Evolutionary conservation across 2,329 filamentous ascomycete genomes (phyloP).

Genomic region (Fusarium domesticum): DNA sequence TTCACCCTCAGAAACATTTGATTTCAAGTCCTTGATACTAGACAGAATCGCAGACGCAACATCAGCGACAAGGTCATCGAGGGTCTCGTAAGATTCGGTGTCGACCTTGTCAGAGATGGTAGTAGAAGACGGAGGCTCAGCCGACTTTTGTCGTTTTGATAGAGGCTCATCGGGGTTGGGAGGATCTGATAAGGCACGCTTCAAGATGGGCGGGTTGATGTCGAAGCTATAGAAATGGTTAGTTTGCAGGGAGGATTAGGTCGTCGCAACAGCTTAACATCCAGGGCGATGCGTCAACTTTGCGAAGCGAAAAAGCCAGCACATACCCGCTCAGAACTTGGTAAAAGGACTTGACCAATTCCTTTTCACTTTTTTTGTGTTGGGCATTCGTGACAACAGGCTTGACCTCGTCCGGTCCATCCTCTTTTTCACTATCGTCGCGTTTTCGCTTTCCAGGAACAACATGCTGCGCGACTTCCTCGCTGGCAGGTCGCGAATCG

Average conservation of each 20-base stretch:
- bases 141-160: slow-evolving; percentile 59
- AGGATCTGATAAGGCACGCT: slow-evolving; percentile 47
- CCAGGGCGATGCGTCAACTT: slow-evolving; percentile 2
- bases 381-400: slow-evolving; percentile 24
- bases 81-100: slow-evolving; percentile 51
- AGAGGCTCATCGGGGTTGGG: slow-evolving; percentile 50
- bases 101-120: slow-evolving; percentile 55
- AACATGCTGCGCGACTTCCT: slow-evolving; percentile 32
- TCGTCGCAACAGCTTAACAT: slow-evolving; percentile 6
- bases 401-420: slow-evolving; percentile 30
- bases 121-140: slow-evolving; percentile 38
- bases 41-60: slow-evolving; percentile 48
- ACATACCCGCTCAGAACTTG: slow-evolving; percentile 40
- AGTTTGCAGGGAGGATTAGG: slow-evolving; percentile 22
- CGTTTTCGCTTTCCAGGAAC: slow-evolving; percentile 57
- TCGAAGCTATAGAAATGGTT: slow-evolving; percentile 48
- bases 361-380: slow-evolving; percentile 31
- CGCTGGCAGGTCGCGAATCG: slow-evolving; percentile 36
- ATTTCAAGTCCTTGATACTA: slow-evolving; percentile 47
- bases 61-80: slow-evolving; percentile 65
- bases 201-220: slow-evolving; percentile 52
- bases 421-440: slow-evolving; percentile 41
- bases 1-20: slow-evolving; percentile 29
- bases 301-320: slow-evolving; percentile 10
- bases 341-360: slow-evolving; percentile 39